Evolutionary conservation across 2,329 filamentous ascomycete genomes (phyloP), one percentile per base, ranked within the genome.

Genomic region (Botrytis deweyae): DNA sequence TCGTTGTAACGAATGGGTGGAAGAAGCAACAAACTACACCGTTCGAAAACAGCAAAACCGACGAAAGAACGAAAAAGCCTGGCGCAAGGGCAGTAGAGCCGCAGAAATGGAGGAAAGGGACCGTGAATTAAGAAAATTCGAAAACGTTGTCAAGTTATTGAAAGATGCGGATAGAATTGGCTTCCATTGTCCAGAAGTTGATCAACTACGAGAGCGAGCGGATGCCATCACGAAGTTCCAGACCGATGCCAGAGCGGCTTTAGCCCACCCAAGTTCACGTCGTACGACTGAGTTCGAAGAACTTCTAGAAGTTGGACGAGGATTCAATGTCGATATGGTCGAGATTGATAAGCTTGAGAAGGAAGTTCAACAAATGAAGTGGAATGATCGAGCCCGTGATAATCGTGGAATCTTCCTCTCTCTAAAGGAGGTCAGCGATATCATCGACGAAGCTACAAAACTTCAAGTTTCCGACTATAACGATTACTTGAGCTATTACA

Each of bases 41-140:
- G 95, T 96, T 74, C 93, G 96, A 78, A 99, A 99, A 85, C 95
- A 98, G 84, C 95, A 98, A 83, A 97, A 97, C 81, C 92, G 96
- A 76, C 93, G 95, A 75, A 98, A 98, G 84, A 97, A 92, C 82
- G 95, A 98, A 80, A 96, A 94, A 81, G 89, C 89, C 63, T 96
- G 92, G 90, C 92, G 94, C 77, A 91, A 89, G 79, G 88, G 90
- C 72, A 89, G 88, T 69, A 95, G 92, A 82, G 91, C 90, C 70
- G 89, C 92, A 69, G 95, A 98, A 80, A 87, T 92, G 78, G 96
- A 97, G 83, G 93, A 98, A 81, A 89, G 89, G 75, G 91, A 93
- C 80, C 91, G 91, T 78, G 95, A 98, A 81, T 87, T 94, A 78
- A 93, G 96, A 78, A 97, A 94, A 81, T 90, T 98, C 77, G 91